These are phyloP conservation scores for Sporothrix inflata DNA, from an alignment of 2,329 filamentous ascomycete species.

Conservation along the genomic window DNA sequence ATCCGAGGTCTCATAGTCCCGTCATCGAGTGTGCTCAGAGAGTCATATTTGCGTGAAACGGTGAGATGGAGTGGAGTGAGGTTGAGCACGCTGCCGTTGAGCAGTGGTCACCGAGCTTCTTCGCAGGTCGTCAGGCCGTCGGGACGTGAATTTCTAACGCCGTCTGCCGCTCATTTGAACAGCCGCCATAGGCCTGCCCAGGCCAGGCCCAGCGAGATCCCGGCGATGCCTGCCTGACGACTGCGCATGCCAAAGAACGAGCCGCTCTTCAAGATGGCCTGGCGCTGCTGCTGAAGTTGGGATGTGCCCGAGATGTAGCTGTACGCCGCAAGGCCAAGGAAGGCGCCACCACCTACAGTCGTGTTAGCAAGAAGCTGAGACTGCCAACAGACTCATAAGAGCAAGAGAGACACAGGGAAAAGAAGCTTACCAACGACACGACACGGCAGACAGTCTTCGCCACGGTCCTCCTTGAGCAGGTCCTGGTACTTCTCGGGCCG, in stretches of 20 bases:
- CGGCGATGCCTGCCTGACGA: conserved; percentile 67
- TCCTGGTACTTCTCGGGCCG: conserved; percentile 65
- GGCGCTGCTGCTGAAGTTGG: conserved; percentile 69
- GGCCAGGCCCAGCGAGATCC: conserved; percentile 68
- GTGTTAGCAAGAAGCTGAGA: neutral
- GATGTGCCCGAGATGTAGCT: conserved; percentile 75
- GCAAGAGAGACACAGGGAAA: no score
- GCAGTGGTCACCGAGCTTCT: neutral
- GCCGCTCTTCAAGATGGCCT: conserved; percentile 68
- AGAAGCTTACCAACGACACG: conserved; percentile 66
- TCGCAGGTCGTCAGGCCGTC: neutral
- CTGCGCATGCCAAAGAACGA: conserved; percentile 74
- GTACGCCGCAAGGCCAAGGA: conserved; percentile 75
- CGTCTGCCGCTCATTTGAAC: conserved; percentile 43
- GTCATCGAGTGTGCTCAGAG: neutral
- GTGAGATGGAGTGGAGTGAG: neutral
- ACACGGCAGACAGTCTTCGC: conserved; percentile 72
- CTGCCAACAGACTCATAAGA: neutral
- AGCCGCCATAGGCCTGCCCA: conserved; percentile 73
- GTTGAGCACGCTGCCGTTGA: neutral
- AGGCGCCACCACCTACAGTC: conserved; percentile 69
- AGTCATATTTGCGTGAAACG: neutral
- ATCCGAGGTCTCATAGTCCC: no score
- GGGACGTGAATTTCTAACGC: neutral
- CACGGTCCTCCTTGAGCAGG: conserved; percentile 58